Base-by-base conservation (phyloP, 345 rosid genomes). In the Citrus sp. region DNA sequence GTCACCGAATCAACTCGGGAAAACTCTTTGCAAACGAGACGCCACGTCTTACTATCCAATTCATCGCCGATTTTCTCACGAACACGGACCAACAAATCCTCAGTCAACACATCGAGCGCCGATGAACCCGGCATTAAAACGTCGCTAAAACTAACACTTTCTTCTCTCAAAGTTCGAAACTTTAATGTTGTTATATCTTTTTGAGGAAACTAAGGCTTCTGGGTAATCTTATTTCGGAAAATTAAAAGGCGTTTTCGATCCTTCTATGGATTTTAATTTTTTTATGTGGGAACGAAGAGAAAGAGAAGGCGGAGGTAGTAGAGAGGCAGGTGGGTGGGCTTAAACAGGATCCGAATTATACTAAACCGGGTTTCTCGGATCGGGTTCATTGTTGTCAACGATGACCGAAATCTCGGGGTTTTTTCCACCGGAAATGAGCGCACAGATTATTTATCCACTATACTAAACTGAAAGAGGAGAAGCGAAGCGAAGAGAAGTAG, bases 281-380 rank as follows among this genome's bases (percentile, higher is more conserved):
- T 72, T 89, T 77, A 92, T 86, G 97, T 91, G 3, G 96, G 97
- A 60, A 91, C 94, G 60, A 94, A 92, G 79, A 94, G 85, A 85
- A 92, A 92, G 81, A 91, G 89, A 77, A 90, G 92, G 70, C 95
- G 95, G 82, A 89, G 90, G 81, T 83, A 82, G 87, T 92, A 91
- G 49, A 87, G 87, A 77, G 84, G 89, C 63, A 88, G 90, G 80
- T 86, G 90, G 80, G 76, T 77, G 63, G 88, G 86, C 72, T 85
- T 78, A 59, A 77, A 84, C 46, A 85, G 89, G 59, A 62, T 80
- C 86, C 82, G 79, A 80, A 76, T 67, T 68, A 76, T 73, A 30
- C 56, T 74, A 77, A 79, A 80, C 68, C 70, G 60, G 64, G 70
- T 68, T 21, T 24, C 67, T 7, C 58, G 65, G 59, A 79, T 90